These are phyloP conservation scores for Cymodocea nodosa DNA, from an alignment of 116 monocot species.

Conservation along the genomic window DNA sequence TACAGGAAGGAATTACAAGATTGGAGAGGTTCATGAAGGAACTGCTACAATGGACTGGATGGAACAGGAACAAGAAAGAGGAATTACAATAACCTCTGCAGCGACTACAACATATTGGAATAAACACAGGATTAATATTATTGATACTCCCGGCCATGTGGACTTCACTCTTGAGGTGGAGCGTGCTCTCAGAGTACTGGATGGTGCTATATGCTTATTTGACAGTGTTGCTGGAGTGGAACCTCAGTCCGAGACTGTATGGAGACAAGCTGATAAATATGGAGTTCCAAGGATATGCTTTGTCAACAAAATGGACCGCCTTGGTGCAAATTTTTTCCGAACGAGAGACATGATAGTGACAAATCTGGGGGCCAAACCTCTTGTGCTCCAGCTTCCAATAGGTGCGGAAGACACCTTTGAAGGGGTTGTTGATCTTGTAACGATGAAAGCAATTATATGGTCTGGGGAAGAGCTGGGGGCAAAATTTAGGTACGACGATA, in stretches of 20 bases:
- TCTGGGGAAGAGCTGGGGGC: slow-evolving; percentile 89
- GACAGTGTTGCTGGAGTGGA: slow-evolving; percentile 97
- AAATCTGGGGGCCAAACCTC: slow-evolving; percentile 87
- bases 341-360: slow-evolving; percentile 93
- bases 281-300: slow-evolving; percentile 96
- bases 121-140: slow-evolving; percentile 92
- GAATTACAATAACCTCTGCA: slow-evolving; percentile 96
- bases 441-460: slow-evolving; percentile 87
- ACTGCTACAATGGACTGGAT: slow-evolving; percentile 99
- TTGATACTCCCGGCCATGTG: slow-evolving; percentile 96
- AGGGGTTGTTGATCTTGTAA: slow-evolving; percentile 80
- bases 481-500: slow-evolving; percentile 63
- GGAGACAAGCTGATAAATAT: slow-evolving; percentile 97
- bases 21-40: slow-evolving; percentile 97
- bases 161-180: slow-evolving; percentile 98
- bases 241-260: slow-evolving; percentile 97
- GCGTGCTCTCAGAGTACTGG: slow-evolving; percentile 85
- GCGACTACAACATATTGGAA: slow-evolving; percentile 95
- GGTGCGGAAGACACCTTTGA: slow-evolving; percentile 84
- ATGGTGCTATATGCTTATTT: slow-evolving; percentile 92
- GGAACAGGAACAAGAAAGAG: slow-evolving; percentile 99
- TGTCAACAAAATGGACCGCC: slow-evolving; percentile 95
- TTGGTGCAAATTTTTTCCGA: slow-evolving; percentile 90
- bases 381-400: slow-evolving; percentile 75
- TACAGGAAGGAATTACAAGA: slow-evolving; percentile 97